Base-by-base conservation (phyloP, 2,329 filamentous ascomycete species). In the Elsinoe fawcettii region DNA sequence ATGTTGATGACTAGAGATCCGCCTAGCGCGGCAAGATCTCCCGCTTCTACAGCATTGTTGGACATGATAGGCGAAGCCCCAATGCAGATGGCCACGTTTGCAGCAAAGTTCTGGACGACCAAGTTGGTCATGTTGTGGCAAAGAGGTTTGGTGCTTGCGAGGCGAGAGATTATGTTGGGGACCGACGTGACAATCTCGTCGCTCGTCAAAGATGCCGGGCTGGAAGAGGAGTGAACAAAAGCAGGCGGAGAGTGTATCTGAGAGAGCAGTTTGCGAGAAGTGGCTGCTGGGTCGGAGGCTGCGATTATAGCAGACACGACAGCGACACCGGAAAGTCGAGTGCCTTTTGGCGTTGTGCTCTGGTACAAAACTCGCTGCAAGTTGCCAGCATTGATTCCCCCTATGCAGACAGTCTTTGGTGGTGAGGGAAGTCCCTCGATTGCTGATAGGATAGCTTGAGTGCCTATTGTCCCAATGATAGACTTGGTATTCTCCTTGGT, bases 61-160 rank as follows among this genome's bases (percentile, higher is more conserved):
- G 90, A 85, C 92, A 97, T 97, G 71, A 96, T 96, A 37, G 92
- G 92, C 18, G 87, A 93, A 11, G 88, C 87, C 34, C 92, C 92
- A 55, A 95, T 79, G 32, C 86, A 83, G 14, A 96, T 79, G 37
- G 89, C 90, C 2, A 96, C 86, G 67, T 95, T 96, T 55, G 93
- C 92, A 14, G 91, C 88, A 66, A 97, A 88, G 73, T 96, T 96
- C 67, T 96, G 90, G 20, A 96, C 92, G 0, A 97, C 92, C 55
- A 91, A 79, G 69, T 97, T 97, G 55, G 93, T 97, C 89, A 97
- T 97, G 73, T 96, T 96, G 73, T 97, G 92, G 53, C 87, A 87
- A 20, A 97, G 78, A 0, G 91, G 90, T 58, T 81, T 85, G 43
- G 73, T 77, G 2, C 75, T 69, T 4, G 81, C 81, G 49, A 96